Base-by-base conservation (phyloP, 129 eudicot genomes). In the Artemisia tridentata region DNA sequence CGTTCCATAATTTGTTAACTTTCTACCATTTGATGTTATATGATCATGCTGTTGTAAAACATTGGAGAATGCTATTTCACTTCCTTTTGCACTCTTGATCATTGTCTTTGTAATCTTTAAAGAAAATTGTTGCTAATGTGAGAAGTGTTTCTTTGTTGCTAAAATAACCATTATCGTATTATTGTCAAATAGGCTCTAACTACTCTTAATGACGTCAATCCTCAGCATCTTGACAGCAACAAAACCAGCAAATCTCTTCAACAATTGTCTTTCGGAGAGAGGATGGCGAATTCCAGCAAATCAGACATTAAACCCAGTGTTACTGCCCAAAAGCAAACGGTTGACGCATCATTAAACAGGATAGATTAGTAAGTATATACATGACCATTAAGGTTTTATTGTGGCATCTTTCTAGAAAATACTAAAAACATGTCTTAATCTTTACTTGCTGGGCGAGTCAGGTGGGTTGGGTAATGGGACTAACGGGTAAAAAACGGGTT, bases 341-440 rank as follows among this genome's bases (percentile, higher is more conserved):
- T 7, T 38, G 45, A 7, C 11, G 8, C 45, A 38, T 1, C 45
- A 38, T 0, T 38, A 54, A 84, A 85, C 68, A 74, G 79, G 80
- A 80, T 76, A 54, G 72, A 78, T 55, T 82, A 78, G 96, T 91
- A 82, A 85, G 97, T 75, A 43, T 55, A 53, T 31, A 58, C 50
- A 55, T 58, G 53, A 29, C 67, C 68, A 53, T 47, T 11, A 58
- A 46, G 3, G 12, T 63, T 29, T 9, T 27, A 72, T 21, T 2
- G 43, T 56, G 56, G 43, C 54, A 52, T 69, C 25, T 21, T 45
- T 27, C 34, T 51, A 51, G 55, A 31, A 7, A 11, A 34, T 31
- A 29, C 11, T 17, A 15, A n/a, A 7, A 50, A 3, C 11, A 29
- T 59, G 76, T 29, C 27, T 38, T 27, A 50, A 41, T 48, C 29